These are phyloP conservation scores for Flagelloscypha sp. DNA, from an alignment of 768 basidiomycete genomes.

Conservation along the genomic window DNA sequence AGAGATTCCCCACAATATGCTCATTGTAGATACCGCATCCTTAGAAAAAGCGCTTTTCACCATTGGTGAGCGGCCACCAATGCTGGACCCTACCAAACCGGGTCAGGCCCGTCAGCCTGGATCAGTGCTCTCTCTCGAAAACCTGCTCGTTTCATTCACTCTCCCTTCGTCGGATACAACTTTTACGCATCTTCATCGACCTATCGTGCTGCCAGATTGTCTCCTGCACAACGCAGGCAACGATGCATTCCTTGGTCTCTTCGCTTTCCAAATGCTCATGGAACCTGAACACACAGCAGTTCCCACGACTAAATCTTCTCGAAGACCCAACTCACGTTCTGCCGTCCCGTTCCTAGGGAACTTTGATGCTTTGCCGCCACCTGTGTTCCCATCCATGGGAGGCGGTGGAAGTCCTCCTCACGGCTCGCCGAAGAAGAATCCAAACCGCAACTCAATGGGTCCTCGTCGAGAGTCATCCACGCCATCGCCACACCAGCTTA, in stretches of 20 bases:
- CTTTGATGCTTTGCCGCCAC: too few species aligned
- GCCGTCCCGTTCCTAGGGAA: too few species aligned
- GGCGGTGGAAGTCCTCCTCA: too few species aligned
- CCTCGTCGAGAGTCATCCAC: too few species aligned
- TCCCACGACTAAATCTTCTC: slow-evolving; percentile 29
- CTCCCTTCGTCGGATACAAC: slow-evolving; percentile 22
- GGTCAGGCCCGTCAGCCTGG: slow-evolving; percentile 42
- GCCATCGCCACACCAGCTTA: too few species aligned
- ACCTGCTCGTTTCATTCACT: slow-evolving; percentile 53
- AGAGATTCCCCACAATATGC: slow-evolving; percentile 71
- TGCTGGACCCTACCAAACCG: slow-evolving; percentile 55
- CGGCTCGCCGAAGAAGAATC: too few species aligned
- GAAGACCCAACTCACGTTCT: too few species aligned
- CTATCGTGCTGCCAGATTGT: slow-evolving; percentile 31
- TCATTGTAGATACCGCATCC: slow-evolving; percentile 55
- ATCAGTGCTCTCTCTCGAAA: slow-evolving; percentile 54
- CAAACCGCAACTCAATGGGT: too few species aligned
- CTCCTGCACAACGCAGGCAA: slow-evolving; percentile 71
- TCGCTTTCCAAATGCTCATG: slow-evolving; percentile 60
- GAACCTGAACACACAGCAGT: slow-evolving; percentile 39
- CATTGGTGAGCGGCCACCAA: slow-evolving; percentile 46
- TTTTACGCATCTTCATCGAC: slow-evolving; percentile 13
- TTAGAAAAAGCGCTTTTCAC: slow-evolving; percentile 59
- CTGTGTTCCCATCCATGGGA: too few species aligned
- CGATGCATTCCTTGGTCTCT: slow-evolving; percentile 63